phyloP scores from a whole-genome alignment of 148 eudicot genomes.

The Chenopodium album region DNA sequence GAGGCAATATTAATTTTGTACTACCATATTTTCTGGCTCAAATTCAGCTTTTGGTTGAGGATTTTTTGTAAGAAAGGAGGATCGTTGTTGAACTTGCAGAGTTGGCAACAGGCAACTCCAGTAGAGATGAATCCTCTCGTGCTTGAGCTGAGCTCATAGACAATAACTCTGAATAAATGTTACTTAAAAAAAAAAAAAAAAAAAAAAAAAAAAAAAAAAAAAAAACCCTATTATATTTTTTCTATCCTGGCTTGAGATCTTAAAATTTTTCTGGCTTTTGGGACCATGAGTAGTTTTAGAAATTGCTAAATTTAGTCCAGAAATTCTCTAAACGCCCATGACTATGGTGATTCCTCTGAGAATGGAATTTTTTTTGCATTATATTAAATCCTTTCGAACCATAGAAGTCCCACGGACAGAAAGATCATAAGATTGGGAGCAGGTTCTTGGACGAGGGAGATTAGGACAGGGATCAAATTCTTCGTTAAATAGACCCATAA shows the following conservation, averaged over 20 bases:
- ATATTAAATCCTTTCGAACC: too few relatives aligned
- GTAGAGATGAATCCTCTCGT: not conserved
- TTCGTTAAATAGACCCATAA: too few relatives aligned
- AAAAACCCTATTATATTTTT: not conserved
- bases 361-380: too few relatives aligned
- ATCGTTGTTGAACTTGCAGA: not conserved
- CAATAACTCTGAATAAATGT: not conserved
- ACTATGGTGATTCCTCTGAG: too few relatives aligned
- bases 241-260: not conserved
- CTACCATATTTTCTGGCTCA: constrained; percentile 11
- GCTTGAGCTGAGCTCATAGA: not conserved
- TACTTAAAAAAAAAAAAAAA: not conserved
- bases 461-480: too few relatives aligned
- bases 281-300: not conserved
- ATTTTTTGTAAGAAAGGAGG: not conserved
- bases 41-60: not conserved
- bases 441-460: too few relatives aligned
- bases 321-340: too few relatives aligned
- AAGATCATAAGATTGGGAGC: too few relatives aligned
- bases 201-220: too few relatives aligned
- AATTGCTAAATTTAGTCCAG: not conserved
- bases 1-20: not conserved
- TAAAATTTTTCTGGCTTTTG: not conserved
- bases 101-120: constrained; percentile 12
- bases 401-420: too few relatives aligned